Base-by-base conservation (phyloP, 805 yeast species). In the Suhomyces prunicola region DNA sequence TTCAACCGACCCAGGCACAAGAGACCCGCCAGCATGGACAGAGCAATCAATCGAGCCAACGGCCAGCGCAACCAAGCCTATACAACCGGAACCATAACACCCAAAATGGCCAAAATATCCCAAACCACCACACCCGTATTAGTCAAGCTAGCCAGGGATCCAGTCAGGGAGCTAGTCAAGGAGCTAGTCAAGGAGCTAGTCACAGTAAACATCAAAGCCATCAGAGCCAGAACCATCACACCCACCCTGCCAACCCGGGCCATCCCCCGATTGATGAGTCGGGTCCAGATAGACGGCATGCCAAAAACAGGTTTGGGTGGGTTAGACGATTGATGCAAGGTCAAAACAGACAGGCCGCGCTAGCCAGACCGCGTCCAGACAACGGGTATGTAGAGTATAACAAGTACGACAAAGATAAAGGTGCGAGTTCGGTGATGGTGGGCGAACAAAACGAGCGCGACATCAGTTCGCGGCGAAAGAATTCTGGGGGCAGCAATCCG, bases 261-360 rank as follows among this genome's bases (percentile, higher is more conserved):
- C 46, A 42, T 22, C 46, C 19, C 8, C 46, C 24, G 9, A 17
- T 10, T 22, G 33, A 31, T 17, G 41, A 22, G 27, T 33, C 47
- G 7, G 26, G 50, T 36, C 46, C 54, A 27, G 72, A 68, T 46
- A 68, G 60, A 58, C 66, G 73, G 36, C 68, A 68, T 39, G 56
- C 62, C 29, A 60, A 66, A 24, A 67, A 69, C 49, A 61, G 77
- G 23, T 73, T 73, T 53, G 65, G 71, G 17, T 73, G 77, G 77
- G 77, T 73, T n/a, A 65, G 63, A 49, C 59, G 77, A 42, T 67
- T 73, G 31, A 72, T 73, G 65, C 76, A 72, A 54, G 73, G 74
- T 41, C 74, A 62, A 44, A 64, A 56, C 50, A 61, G 69, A 36
- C 54, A 52, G 41, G 45, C 29, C 44, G 24, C 51, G 29, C 35